phyloP scores from a whole-genome alignment of 2,329 filamentous ascomycete species.

The Neopestalotiopsis rosae region DNA sequence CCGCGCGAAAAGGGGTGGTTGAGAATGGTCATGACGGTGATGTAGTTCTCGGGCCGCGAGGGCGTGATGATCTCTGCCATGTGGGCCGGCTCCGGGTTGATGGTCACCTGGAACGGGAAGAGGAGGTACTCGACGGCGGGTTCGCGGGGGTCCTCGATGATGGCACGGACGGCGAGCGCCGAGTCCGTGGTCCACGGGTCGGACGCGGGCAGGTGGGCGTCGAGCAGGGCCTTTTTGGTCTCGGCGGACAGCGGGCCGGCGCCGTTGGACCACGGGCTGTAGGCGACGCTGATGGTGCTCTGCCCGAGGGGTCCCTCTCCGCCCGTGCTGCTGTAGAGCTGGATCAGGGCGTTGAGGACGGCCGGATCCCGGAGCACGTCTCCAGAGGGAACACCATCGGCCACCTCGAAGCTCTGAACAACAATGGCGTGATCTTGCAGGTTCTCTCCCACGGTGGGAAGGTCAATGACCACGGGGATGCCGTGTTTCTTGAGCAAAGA shows the following conservation, averaged over 20 bases:
- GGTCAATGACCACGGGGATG: constrained; percentile 44
- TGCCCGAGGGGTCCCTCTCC: constrained; percentile 42
- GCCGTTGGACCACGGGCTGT: constrained; percentile 38
- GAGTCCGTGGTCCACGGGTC: background rate
- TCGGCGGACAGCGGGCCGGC: constrained; percentile 31
- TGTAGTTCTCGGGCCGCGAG: constrained; percentile 27
- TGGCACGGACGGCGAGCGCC: constrained; percentile 31
- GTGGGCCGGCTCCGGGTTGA: constrained; percentile 26
- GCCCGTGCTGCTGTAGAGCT: constrained; percentile 42
- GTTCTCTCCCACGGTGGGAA: constrained; percentile 50
- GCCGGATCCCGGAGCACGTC: constrained; percentile 42
- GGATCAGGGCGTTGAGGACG: constrained; percentile 36
- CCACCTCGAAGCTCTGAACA: constrained; percentile 45
- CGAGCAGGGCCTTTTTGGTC: constrained; percentile 33
- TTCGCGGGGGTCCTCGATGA: constrained; percentile 31
- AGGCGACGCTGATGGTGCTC: constrained; percentile 44
- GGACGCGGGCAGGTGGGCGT: constrained; percentile 27
- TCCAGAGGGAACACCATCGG: constrained; percentile 42
- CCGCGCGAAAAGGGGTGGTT: constrained; percentile 5
- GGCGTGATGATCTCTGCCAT: background rate
- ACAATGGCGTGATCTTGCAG: constrained; percentile 51
- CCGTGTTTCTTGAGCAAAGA: constrained; percentile 44
- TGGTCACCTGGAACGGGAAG: constrained; percentile 36
- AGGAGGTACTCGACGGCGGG: constrained; percentile 19
- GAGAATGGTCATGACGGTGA: constrained; percentile 19